Conservation (phyloP, 1,284 basidiomycete species). For the Irpex sp. region DNA sequence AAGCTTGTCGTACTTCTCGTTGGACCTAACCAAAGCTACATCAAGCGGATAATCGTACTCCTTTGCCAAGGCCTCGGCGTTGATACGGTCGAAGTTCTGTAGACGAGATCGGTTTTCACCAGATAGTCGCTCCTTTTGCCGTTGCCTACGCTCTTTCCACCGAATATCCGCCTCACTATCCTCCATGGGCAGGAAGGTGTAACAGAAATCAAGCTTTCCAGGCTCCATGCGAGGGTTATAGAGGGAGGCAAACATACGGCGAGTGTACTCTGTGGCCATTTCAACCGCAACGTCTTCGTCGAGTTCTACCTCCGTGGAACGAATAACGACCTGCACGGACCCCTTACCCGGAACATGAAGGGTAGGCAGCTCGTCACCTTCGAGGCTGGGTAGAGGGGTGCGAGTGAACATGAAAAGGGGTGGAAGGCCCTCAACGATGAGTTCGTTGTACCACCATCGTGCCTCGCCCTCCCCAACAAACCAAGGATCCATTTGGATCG, state of each 20-base stretch:
- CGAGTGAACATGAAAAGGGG: slow-evolving; percentile 48
- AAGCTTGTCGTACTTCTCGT: slow-evolving; percentile 37
- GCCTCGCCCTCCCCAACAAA: slow-evolving; percentile 17
- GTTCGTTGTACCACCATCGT: slow-evolving; percentile 46
- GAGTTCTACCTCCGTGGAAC: slow-evolving; percentile 20
- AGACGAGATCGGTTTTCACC: neutral
- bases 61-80: slow-evolving; percentile 39
- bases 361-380: slow-evolving; percentile 36
- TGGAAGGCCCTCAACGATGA: slow-evolving; percentile 46
- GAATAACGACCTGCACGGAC: slow-evolving; percentile 29
- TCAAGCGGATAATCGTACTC: slow-evolving; percentile 43
- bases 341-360: slow-evolving; percentile 42
- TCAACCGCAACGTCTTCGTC: slow-evolving; percentile 27
- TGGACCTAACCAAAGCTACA: slow-evolving; percentile 34
- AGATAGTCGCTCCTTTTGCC: slow-evolving; percentile 24
- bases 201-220: slow-evolving; percentile 53
- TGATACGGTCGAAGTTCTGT: slow-evolving; percentile 16
- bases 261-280: slow-evolving; percentile 46
- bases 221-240: slow-evolving; percentile 41
- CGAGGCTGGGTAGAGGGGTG: slow-evolving; percentile 32
- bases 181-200: slow-evolving; percentile 47
- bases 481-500: slow-evolving; percentile 65
- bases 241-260: slow-evolving; percentile 51
- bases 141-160: slow-evolving; percentile 47
- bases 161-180: slow-evolving; percentile 23